phyloP scores from a whole-genome alignment of 306 rosid species.

The Hippophae rhamnoides region DNA sequence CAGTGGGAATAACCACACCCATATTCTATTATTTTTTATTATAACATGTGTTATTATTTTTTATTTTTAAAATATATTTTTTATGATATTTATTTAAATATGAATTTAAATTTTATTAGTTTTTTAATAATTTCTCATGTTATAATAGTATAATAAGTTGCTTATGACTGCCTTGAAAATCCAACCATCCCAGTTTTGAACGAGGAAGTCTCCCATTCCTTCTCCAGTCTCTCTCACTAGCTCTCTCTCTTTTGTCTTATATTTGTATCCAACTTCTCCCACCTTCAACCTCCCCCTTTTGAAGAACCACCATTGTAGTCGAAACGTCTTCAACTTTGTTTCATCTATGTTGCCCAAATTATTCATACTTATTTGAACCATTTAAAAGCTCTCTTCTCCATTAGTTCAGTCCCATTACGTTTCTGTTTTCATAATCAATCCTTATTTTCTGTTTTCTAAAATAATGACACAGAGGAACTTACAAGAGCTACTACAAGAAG shows the following conservation, averaged over 20 bases:
- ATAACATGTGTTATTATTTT: too few relatives aligned
- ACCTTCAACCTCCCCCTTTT: constrained; percentile 5
- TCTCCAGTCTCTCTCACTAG: constrained; percentile 5
- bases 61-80: too few relatives aligned
- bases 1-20: too few relatives aligned
- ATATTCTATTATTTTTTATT: too few relatives aligned
- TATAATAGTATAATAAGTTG: constrained; percentile 18
- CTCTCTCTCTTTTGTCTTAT: constrained; percentile 11
- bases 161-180: constrained; percentile 40
- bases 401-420: background rate
- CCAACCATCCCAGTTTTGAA: constrained; percentile 49
- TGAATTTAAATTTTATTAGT: too few relatives aligned
- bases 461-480: constrained; percentile 29
- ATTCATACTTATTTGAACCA: background rate
- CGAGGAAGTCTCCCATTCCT: constrained; percentile 42
- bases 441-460: too few relatives aligned
- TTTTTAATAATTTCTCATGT: too few relatives aligned
- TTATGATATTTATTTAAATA: too few relatives aligned
- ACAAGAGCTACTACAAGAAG: constrained; percentile 35
- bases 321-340: constrained; percentile 29
- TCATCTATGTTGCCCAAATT: too few relatives aligned
- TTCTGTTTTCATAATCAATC: background rate
- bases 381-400: background rate
- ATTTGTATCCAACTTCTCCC: constrained; percentile 16
- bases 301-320: constrained; percentile 7